Conservation (phyloP, 2,329 filamentous ascomycete species). For the Sporothrix mexicana region DNA sequence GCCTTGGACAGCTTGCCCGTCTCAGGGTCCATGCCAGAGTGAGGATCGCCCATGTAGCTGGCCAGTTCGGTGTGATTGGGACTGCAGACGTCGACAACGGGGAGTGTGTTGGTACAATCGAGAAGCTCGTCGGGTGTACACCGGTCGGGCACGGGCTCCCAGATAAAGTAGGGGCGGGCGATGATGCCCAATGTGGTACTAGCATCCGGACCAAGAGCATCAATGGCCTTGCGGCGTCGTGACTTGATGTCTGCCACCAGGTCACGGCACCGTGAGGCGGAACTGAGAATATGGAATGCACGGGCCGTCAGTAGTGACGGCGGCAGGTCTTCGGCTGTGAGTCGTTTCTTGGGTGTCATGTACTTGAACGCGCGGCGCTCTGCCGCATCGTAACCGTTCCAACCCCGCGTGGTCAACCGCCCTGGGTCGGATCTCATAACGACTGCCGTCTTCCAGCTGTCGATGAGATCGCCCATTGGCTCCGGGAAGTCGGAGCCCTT, state of each 20-base stretch:
- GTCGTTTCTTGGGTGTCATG: constrained; percentile 80
- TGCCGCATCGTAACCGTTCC: constrained; percentile 80
- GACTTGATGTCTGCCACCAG: constrained; percentile 74
- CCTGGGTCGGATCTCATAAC: constrained; percentile 68
- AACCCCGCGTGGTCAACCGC: constrained; percentile 83
- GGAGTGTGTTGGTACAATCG: constrained; percentile 67
- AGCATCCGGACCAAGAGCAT: constrained; percentile 44
- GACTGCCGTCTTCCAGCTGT: constrained; percentile 76
- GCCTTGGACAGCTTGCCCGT: constrained; percentile 60
- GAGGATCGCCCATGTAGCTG: constrained; percentile 73
- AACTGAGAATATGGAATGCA: constrained; percentile 88
- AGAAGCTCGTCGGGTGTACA: constrained; percentile 74
- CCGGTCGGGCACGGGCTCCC: constrained; percentile 93
- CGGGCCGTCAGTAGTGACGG: constrained; percentile 70
- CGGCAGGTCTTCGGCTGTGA: constrained; percentile 75
- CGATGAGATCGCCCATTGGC: constrained; percentile 66
- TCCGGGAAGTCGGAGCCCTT: constrained; percentile 84
- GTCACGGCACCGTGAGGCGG: constrained; percentile 74
- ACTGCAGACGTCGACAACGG: constrained; percentile 66
- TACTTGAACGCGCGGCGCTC: constrained; percentile 78
- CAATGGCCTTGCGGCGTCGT: constrained; percentile 46
- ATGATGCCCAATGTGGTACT: background rate
- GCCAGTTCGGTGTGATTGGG: constrained; percentile 93
- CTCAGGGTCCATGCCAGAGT: constrained; percentile 58
- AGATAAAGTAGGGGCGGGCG: constrained; percentile 75